phyloP scores from a whole-genome alignment of 2,329 filamentous ascomycete genomes.

The Scedosporium minutisporum region DNA sequence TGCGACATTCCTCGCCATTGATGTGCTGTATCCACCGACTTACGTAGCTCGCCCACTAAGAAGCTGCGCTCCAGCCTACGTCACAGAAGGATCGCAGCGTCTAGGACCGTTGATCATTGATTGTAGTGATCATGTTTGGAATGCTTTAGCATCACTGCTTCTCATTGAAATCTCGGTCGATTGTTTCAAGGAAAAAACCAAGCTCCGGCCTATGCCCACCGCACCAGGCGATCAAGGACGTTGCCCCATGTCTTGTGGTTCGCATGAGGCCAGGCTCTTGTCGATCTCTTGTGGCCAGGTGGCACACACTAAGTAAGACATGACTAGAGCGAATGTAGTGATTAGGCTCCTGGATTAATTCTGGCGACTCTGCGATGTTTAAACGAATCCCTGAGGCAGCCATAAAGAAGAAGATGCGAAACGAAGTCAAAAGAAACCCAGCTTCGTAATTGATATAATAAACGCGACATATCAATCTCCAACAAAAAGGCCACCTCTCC shows the following conservation, averaged over 20 bases:
- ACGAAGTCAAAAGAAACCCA: background rate
- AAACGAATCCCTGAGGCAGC: background rate
- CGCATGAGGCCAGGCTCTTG: background rate
- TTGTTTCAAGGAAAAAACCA: background rate
- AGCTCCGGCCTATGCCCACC: background rate
- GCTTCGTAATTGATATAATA: no score
- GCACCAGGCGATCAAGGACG: background rate
- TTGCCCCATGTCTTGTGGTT: background rate
- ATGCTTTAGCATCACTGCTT: no score
- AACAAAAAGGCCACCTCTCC: no score
- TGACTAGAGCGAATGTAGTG: background rate
- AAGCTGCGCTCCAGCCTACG: background rate
- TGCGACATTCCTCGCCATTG: background rate
- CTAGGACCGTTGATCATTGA: no score
- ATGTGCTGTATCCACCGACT: background rate
- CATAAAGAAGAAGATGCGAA: background rate
- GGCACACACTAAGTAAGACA: background rate
- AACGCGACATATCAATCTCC: no score
- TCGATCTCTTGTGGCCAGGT: conserved; percentile 1
- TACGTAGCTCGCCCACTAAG: background rate
- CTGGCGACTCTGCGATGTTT: background rate
- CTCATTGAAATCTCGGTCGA: no score
- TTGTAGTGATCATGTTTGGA: no score
- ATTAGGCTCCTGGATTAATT: background rate
- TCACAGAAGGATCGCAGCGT: background rate